Conservation (phyloP, 2,329 filamentous ascomycete species). For the Colletotrichum incanum region DNA sequence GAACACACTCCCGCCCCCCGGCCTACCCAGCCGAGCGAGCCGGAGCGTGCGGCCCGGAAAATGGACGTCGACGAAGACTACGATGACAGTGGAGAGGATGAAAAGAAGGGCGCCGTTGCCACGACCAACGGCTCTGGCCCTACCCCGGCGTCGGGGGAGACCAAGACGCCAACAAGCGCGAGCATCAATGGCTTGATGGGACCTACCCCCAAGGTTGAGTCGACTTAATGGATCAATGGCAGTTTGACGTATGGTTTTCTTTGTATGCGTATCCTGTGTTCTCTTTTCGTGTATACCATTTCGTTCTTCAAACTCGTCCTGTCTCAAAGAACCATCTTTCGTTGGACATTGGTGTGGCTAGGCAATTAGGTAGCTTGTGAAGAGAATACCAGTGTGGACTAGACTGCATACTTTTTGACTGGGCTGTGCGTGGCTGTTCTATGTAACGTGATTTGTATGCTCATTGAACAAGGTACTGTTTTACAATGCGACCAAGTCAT, state of each 20-base stretch:
- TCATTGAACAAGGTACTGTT: no score
- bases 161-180: constrained; percentile 67
- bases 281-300: constrained; percentile 45
- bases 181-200: constrained; percentile 65
- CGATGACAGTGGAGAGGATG: constrained; percentile 93
- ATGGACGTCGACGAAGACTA: constrained; percentile 99
- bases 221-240: constrained; percentile 44
- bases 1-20: constrained; percentile 63
- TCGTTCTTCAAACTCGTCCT: constrained; percentile 29
- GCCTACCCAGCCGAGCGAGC: constrained; percentile 76
- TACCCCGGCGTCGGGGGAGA: constrained; percentile 64
- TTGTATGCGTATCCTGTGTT: constrained; percentile 37
- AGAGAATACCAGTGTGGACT: constrained; percentile 27
- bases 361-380: constrained; percentile 40
- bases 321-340: constrained; percentile 22
- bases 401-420: not conserved
- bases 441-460: no score
- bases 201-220: constrained; percentile 64
- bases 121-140: constrained; percentile 61
- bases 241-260: constrained; percentile 36
- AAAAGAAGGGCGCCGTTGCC: constrained; percentile 70
- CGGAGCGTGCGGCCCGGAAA: constrained; percentile 86
- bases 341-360: constrained; percentile 29
- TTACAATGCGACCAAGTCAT: no score
- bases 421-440: no score